These are phyloP conservation scores for Coemansia sp. DNA, from an alignment of 192 early-diverging fungal species.

Conservation along the genomic window DNA sequence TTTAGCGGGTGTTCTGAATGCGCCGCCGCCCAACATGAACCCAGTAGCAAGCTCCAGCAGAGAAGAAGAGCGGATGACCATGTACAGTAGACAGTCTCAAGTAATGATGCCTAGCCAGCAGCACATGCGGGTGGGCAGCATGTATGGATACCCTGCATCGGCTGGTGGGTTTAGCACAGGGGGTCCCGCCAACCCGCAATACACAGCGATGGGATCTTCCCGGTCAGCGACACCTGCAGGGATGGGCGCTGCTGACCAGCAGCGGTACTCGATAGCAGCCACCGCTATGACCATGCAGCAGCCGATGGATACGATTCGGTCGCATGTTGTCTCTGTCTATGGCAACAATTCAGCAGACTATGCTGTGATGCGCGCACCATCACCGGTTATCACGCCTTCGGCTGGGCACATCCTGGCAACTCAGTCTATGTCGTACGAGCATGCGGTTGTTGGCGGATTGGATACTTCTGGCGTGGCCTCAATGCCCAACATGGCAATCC, in stretches of 20 bases:
- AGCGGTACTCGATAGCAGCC: constrained; percentile 15
- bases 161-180: constrained; percentile 23
- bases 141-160: constrained; percentile 11
- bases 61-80: constrained; percentile 26
- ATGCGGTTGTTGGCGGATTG: background rate
- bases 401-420: background rate
- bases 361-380: constrained; percentile 10
- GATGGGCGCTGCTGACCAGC: background rate
- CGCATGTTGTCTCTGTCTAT: constrained; percentile 28
- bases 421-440: constrained; percentile 15
- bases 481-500: constrained; percentile 10
- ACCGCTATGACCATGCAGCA: background rate
- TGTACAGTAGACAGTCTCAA: constrained; percentile 33
- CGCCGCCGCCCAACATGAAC: constrained; percentile 57
- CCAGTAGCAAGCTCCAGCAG: constrained; percentile 19
- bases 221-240: constrained; percentile 5
- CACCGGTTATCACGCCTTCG: background rate
- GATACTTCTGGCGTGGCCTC: constrained; percentile 15
- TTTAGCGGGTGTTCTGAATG: constrained; percentile 31
- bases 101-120: constrained; percentile 19
- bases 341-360: background rate
- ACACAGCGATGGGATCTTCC: background rate
- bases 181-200: background rate
- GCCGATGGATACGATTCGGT: constrained; percentile 20
- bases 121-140: constrained; percentile 21